Base-by-base conservation (phyloP, 148 eudicot species). In the Nepenthes gracilis region DNA sequence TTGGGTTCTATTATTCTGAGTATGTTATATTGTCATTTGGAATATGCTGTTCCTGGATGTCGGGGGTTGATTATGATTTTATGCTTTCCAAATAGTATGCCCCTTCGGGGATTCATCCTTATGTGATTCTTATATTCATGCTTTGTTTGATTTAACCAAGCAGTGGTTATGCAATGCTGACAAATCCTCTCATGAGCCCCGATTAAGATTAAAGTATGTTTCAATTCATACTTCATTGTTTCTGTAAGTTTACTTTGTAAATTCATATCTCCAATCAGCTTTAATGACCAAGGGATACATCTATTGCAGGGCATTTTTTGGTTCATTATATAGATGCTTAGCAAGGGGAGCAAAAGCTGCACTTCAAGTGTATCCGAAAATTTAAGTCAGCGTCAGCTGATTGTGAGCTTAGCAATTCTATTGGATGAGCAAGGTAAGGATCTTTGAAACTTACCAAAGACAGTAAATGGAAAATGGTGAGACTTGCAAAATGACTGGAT, bases 81-180 rank as follows among this genome's bases (percentile, higher is more conserved):
- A 40, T 8, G 8, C 8, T 8, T 40, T 40, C 45, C 45, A 40
- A 40, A 40, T 40, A 40, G 45, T 8, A 40, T 40, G 45, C 1
- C 45, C 45, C 45, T 40, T 3, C 45, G 8, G 1, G 45, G 4
- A 40, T 8, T 40, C 45, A 3, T 40, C 4, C 8, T 40, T 40
- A 40, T 40, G 45, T 40, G 4, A 40, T 40, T 40, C 23, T 23
- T 23, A 23, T 23, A 23, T 23, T 23, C 23, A 23, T 23, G 23
- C 23, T 23, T 23, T 23, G 23, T 8, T 40, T 40, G 45, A 40
- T 40, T 40, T 40, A 8, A 40, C 8, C 8, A 40, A 3, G 45
- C 88, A 88, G 98, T 92, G 98, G 98, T 71, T 92, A 62, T 88
- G 98, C 85, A 88, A 88, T 82, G 96, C 98, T 14, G 96, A 92